Evolutionary conservation across 768 basidiomycete genomes (phyloP), one percentile per base, ranked within the genome.

Genomic region (Leccinum barrowsii): DNA sequence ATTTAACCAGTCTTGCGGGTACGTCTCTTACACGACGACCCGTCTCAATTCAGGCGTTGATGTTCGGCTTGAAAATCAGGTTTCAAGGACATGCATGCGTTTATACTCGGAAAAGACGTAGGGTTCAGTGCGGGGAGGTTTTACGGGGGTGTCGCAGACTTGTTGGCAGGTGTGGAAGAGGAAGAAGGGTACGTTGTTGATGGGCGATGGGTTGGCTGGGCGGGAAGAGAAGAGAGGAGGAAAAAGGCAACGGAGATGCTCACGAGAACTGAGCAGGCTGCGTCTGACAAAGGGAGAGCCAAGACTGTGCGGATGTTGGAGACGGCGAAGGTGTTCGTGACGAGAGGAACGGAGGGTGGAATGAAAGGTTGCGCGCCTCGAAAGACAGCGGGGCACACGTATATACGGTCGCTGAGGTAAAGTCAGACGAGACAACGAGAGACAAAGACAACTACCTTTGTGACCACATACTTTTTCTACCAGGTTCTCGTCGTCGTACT

Each of bases 61-160:
- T 42, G 15, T 48, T 22, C 19, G 13, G 24, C 24, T 30, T 46
- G 22, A 12, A 6, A 6, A 50, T 42, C 26, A 69, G 67, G 68
- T 58, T 54, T 66, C 54, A 95, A 94, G 71, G 96, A 92, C 73
- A 92, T 92, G 67, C 90, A 92, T 83, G 89, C 92, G 0, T 86
- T 89, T 66, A 89, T 94, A 73, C 85, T 83, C 64, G 97, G 95
- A 11, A 87, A 85, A 56, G 88, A 92, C 61, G 93, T 98, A 68
- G 85, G 89, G 58, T 98, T 97, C 78, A 87, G 88, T 57, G 93
- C 94, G 2, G 90, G 89, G 21, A 92, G 89, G 8, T 98, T 98
- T 72, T 98, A 96, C 68, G 82, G 92, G 6, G 86, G 89, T 42
- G 82, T 94, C 47, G 89, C 81, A 7, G 89, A 93, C 69, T 81